These are phyloP conservation scores for Westerdykella sp. DNA, from an alignment of 2,329 filamentous ascomycete species.

Conservation along the genomic window DNA sequence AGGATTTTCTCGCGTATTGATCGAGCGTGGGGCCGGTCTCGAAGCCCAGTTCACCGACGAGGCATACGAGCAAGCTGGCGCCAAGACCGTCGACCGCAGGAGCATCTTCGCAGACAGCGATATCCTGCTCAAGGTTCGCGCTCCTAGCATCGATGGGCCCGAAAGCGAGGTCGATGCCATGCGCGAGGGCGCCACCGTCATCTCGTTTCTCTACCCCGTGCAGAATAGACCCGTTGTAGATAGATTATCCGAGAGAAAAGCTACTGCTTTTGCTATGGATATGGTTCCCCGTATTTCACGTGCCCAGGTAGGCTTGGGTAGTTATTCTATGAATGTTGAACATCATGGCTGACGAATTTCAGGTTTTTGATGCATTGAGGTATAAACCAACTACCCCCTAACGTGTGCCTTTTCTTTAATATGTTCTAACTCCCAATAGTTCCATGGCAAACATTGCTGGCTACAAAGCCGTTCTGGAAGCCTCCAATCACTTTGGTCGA, in stretches of 20 bases:
- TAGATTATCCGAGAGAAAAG: slow-evolving; percentile 62
- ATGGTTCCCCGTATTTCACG: slow-evolving; percentile 86
- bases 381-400: not conserved
- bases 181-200: slow-evolving; percentile 64
- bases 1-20: slow-evolving; percentile 68
- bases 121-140: slow-evolving; percentile 78
- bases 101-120: slow-evolving; percentile 69
- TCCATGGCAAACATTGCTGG: slow-evolving; percentile 94
- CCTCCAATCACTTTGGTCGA: slow-evolving; percentile 80
- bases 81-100: slow-evolving; percentile 63
- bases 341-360: not conserved
- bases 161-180: slow-evolving; percentile 63
- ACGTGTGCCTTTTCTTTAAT: not conserved
- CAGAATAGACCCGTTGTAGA: slow-evolving; percentile 74
- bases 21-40: slow-evolving; percentile 74
- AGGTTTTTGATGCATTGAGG: slow-evolving; percentile 70
- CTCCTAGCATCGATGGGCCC: slow-evolving; percentile 54
- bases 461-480: slow-evolving; percentile 86
- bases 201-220: slow-evolving; percentile 76
- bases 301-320: slow-evolving; percentile 51
- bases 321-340: not conserved
- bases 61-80: slow-evolving; percentile 71
- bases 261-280: slow-evolving; percentile 84
- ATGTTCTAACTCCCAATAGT: slow-evolving; percentile 40
- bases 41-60: slow-evolving; percentile 71